phyloP scores from a whole-genome alignment of 495 filamentous ascomycete species.

The Saxispiralis lemnorum region DNA sequence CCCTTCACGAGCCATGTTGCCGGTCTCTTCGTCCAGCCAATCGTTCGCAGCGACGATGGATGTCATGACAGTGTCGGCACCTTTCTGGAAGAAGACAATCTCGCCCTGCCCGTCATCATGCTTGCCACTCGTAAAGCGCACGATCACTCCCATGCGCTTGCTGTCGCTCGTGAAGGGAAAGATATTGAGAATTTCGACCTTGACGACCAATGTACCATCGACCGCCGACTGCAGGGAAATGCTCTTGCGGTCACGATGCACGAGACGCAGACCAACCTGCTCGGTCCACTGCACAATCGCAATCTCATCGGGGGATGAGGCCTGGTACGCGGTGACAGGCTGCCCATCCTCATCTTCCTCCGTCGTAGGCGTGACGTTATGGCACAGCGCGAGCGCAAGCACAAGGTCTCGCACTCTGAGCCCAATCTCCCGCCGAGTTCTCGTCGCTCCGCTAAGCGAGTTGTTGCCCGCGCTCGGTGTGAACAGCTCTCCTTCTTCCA shows the following conservation, averaged over 20 bases:
- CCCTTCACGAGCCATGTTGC: conserved; percentile 96
- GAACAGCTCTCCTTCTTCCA: conserved; percentile 28
- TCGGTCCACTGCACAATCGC: conserved; percentile 95
- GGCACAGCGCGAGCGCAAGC: conserved; percentile 78
- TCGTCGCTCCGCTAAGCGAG: conserved; percentile 29
- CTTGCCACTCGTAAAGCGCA: conserved; percentile 48
- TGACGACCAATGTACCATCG: conserved; percentile 58
- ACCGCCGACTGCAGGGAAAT: conserved; percentile 69
- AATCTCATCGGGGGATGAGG: conserved; percentile 93
- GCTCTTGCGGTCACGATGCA: conserved; percentile 67
- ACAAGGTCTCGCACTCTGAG: conserved; percentile 81
- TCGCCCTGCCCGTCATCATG: conserved; percentile 36
- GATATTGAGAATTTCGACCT: conserved; percentile 78
- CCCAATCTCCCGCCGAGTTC: conserved; percentile 82
- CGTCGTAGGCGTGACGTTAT: conserved; percentile 88
- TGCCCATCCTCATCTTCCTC: conserved; percentile 59
- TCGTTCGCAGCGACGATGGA: conserved; percentile 87
- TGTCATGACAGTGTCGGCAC: conserved; percentile 93
- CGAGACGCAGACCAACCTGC: conserved; percentile 68
- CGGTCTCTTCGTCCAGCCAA: conserved; percentile 96
- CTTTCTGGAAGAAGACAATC: conserved; percentile 98
- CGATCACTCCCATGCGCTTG: conserved; percentile 96
- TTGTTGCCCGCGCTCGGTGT: conserved; percentile 48
- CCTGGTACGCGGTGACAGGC: conserved; percentile 76
- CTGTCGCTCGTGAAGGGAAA: conserved; percentile 97